phyloP scores from a whole-genome alignment of 306 rosid genomes.

The Pyrus betulifolia region DNA sequence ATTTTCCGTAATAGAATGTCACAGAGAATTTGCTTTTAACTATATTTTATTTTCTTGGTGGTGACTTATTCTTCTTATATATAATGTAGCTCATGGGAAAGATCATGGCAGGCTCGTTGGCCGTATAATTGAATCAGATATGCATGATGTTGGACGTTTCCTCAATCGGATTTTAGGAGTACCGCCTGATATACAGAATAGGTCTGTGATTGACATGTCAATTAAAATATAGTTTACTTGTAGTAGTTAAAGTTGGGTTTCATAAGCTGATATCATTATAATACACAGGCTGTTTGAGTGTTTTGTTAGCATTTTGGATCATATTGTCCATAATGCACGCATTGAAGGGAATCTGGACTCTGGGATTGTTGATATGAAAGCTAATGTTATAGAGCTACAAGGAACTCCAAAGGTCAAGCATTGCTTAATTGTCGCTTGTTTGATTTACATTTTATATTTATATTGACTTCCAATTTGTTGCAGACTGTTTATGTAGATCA shows the following conservation, averaged over 20 bases:
- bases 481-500: constrained; percentile 92
- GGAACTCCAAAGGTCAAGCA: constrained; percentile 84
- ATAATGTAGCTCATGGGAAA: constrained; percentile 58
- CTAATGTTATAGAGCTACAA: constrained; percentile 70
- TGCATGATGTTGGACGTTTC: constrained; percentile 95
- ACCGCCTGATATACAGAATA: constrained; percentile 87
- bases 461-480: constrained; percentile 23
- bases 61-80: constrained; percentile 12
- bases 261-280: constrained; percentile 21
- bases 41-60: constrained; percentile 9
- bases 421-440: neutral
- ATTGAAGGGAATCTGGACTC: constrained; percentile 96
- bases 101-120: constrained; percentile 63
- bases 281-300: constrained; percentile 72
- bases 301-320: constrained; percentile 90
- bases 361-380: constrained; percentile 94
- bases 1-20: neutral
- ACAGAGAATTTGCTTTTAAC: neutral
- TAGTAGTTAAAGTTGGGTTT: constrained; percentile 17
- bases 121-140: constrained; percentile 88
- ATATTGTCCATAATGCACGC: constrained; percentile 85
- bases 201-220: constrained; percentile 39
- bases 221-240: constrained; percentile 17
- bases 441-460: neutral
- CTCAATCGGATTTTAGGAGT: constrained; percentile 92